phyloP scores from a whole-genome alignment of 1,284 basidiomycete genomes.

The Moesziomyces sp. region DNA sequence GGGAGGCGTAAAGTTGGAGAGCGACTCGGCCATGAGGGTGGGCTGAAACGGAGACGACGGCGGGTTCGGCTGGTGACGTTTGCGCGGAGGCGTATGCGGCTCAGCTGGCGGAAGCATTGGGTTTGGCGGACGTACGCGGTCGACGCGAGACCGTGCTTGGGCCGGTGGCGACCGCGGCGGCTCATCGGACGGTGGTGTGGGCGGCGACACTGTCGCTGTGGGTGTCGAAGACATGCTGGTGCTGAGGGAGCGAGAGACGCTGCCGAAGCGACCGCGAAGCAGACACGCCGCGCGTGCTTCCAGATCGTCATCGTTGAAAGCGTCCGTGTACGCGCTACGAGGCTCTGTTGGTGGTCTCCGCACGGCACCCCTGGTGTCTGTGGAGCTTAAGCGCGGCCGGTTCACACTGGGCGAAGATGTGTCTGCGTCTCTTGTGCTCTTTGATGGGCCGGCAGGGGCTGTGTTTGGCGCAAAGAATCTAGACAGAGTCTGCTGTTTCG shows the following conservation, averaged over 20 bases:
- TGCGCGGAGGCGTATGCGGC: slow-evolving; percentile 7
- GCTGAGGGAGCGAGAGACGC: slow-evolving; percentile 28
- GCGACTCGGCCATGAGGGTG: slow-evolving; percentile 32
- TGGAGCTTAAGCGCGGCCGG: not conserved
- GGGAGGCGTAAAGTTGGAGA: slow-evolving; percentile 38
- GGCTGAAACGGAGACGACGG: slow-evolving; percentile 16
- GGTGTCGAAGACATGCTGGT: slow-evolving; percentile 14
- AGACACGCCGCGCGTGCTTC: slow-evolving; percentile 30
- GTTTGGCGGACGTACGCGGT: not conserved
- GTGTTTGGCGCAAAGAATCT: slow-evolving; percentile 37
- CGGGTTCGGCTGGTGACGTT: not conserved
- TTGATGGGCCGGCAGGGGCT: slow-evolving; percentile 12
- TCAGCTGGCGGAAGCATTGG: not conserved
- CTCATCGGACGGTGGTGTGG: not conserved
- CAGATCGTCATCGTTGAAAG: slow-evolving; percentile 27
- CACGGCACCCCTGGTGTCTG: not conserved
- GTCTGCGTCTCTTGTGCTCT: not conserved
- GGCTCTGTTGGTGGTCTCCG: not conserved
- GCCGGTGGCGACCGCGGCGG: not conserved
- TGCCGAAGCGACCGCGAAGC: slow-evolving; percentile 36
- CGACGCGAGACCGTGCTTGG: too few species aligned
- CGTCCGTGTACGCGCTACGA: not conserved
- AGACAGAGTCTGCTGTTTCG: slow-evolving; percentile 29
- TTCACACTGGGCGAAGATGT: not conserved
- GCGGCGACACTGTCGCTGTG: slow-evolving; percentile 1